Percentiles rank a stretch among this genome's conserved stretches.
Evolutionary conservation across 2,329 filamentous ascomycete species (phyloP).

Genomic region (Blastomyces parvus): DNA sequence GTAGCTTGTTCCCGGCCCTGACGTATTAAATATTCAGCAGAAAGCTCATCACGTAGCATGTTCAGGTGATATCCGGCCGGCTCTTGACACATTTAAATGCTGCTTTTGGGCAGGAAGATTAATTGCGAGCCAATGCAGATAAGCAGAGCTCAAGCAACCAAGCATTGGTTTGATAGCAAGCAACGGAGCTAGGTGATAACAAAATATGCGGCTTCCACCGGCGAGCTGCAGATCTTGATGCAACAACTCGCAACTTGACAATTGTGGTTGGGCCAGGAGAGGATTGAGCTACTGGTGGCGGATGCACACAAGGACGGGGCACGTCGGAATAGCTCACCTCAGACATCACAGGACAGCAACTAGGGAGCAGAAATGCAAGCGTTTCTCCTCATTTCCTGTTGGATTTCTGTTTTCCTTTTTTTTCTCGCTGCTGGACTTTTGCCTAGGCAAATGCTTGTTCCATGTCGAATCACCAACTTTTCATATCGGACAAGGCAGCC

Average conservation of each 20-base stretch:
- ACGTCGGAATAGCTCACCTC: neutral
- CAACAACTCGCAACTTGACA: neutral
- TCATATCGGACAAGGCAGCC: neutral
- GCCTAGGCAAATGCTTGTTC: slow-evolving; percentile 2
- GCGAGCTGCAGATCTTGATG: neutral
- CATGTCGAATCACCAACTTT: neutral
- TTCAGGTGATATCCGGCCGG: neutral
- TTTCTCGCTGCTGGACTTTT: neutral
- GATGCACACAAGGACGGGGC: neutral
- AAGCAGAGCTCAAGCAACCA: neutral
- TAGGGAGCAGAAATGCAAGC: neutral
- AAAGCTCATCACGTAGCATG: neutral
- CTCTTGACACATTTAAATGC: neutral
- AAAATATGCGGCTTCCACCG: neutral
- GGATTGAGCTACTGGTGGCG: neutral
- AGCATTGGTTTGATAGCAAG: neutral
- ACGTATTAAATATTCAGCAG: neutral
- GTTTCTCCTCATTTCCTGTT: neutral
- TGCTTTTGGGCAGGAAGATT: neutral
- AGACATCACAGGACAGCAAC: neutral
- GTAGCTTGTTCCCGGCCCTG: neutral
- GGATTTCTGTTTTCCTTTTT: neutral
- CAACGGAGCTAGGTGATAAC: neutral
- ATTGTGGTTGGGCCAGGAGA: neutral
- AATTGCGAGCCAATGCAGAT: neutral